Evolutionary conservation across 345 rosid genomes (phyloP), one percentile per base, ranked within the genome.

Genomic region (Combretum micranthum): DNA sequence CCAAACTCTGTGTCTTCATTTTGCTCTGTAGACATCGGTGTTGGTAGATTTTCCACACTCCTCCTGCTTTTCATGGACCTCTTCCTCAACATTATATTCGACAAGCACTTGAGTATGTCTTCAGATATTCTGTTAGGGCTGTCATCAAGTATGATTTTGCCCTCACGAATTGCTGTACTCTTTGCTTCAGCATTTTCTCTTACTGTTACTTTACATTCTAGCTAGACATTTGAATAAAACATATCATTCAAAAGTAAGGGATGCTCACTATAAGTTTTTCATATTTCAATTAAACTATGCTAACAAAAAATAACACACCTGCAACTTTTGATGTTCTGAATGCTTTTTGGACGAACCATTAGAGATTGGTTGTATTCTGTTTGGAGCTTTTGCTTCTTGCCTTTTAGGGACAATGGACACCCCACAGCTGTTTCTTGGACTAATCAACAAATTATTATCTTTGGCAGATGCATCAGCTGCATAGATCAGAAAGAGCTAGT

Each of bases 101-200:
- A 68, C 42, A 88, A 66, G 70, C 87, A 91, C 75, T 69, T 84
- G 20, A 86, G 69, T 44, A 85, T 68, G 54, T 84, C 83, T 72
- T 85, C 95, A 0, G 96, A 87, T 44, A 80, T 58, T 68, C 73
- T 80, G 75, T 83, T 85, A 4, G 98, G 90, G 19, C 67, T 59
- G 46, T 72, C 50, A 42, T 64, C 60, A 52, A 61, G 69, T 19
- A 42, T 13, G 12, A 18, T 13, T 55, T 46, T 70, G 60, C 69
- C 78, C 15, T 67, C 76, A 23, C 63, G 17, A 45, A 50, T 59
- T 61, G 54, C 20, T 60, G 42, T 51, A 55, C 50, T 71, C 42
- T 70, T 75, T 25, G 50, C 67, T 55, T 77, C 80, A 56, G 75
- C 79, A 66, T 60, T 79, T 57, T 69, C 77, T 64, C 59, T 70